A percentile compares a stretch with the other conserved stretches of the same genome.
phyloP scores from a whole-genome alignment of 768 basidiomycete species.

The Macrolepiota dolichaula region DNA sequence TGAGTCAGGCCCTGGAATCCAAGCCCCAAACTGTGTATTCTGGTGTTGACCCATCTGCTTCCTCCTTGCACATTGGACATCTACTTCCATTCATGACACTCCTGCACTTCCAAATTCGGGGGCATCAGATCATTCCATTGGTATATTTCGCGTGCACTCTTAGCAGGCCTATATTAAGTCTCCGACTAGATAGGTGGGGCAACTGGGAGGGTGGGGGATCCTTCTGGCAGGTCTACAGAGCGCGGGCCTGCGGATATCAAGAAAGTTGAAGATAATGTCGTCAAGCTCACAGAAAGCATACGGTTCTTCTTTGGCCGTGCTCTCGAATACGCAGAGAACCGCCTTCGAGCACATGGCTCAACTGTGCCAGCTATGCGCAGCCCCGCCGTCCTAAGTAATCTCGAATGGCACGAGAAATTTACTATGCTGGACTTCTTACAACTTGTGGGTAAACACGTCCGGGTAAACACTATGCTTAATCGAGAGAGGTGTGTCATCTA shows the following conservation, averaged over 20 bases:
- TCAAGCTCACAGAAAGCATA: constrained; percentile 59
- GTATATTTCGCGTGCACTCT: constrained; percentile 44
- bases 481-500: constrained; percentile 70
- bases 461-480: constrained; percentile 87
- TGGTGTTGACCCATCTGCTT: constrained; percentile 92
- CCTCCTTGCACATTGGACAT: constrained; percentile 90
- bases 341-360: constrained; percentile 15
- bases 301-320: constrained; percentile 73
- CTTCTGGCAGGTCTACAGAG: constrained; percentile 84
- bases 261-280: constrained; percentile 64
- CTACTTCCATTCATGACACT: constrained; percentile 84
- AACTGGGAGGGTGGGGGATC: constrained; percentile 95
- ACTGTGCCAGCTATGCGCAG: background rate
- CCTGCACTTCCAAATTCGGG: constrained; percentile 84
- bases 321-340: constrained; percentile 49
- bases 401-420: constrained; percentile 76
- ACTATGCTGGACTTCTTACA: constrained; percentile 82
- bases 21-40: constrained; percentile 65
- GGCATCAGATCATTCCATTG: constrained; percentile 79
- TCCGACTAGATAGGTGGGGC: constrained; percentile 85
- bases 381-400: constrained; percentile 36
- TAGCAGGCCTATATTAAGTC: background rate
- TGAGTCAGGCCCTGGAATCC: constrained; percentile 33
- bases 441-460: constrained; percentile 71
- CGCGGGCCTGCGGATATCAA: constrained; percentile 62